A percentile compares a stretch with the other conserved stretches of the same genome.
phyloP scores from a whole-genome alignment of 2,329 filamentous ascomycete species.

The Microcyclospora pomicola region DNA sequence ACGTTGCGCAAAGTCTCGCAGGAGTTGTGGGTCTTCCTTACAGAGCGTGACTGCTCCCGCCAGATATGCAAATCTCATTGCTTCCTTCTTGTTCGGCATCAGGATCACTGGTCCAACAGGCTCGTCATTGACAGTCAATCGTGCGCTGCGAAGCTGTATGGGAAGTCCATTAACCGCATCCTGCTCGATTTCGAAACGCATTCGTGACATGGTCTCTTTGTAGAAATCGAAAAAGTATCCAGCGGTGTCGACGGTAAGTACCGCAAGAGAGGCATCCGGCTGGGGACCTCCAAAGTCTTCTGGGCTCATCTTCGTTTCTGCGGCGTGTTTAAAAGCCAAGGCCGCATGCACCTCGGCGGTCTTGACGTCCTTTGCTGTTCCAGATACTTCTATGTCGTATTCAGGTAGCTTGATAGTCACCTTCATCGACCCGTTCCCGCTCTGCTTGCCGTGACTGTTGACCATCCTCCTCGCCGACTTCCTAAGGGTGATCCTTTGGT shows the following conservation, averaged over 20 bases:
- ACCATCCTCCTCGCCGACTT: slow-evolving; percentile 1
- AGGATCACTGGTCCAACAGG: slow-evolving; percentile 17
- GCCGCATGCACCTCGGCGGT: slow-evolving; percentile 25
- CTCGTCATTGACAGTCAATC: slow-evolving; percentile 18
- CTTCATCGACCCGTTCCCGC: background rate
- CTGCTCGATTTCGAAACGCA: slow-evolving; percentile 12
- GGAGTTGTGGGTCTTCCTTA: slow-evolving; percentile 20
- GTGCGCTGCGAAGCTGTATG: slow-evolving; percentile 7
- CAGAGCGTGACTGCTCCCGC: slow-evolving; percentile 24
- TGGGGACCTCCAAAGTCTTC: background rate
- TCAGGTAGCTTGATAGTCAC: slow-evolving; percentile 24
- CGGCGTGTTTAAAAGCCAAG: slow-evolving; percentile 27
- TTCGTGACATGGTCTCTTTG: slow-evolving; percentile 7
- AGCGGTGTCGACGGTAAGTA: slow-evolving; percentile 26
- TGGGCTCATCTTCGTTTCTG: slow-evolving; percentile 8
- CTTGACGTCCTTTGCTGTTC: slow-evolving; percentile 13
- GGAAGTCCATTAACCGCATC: slow-evolving; percentile 3
- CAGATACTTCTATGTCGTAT: slow-evolving; percentile 22
- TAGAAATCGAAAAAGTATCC: slow-evolving; percentile 26
- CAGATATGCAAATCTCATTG: slow-evolving; percentile 23
- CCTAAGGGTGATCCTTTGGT: slow-evolving; percentile 1
- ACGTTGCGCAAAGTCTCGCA: slow-evolving; percentile 21
- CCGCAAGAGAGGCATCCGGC: slow-evolving; percentile 16
- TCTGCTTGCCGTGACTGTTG: background rate
- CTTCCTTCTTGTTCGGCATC: slow-evolving; percentile 23